Conservation (phyloP, 139 green algal species). For the Parachlorella kessleri region DNA sequence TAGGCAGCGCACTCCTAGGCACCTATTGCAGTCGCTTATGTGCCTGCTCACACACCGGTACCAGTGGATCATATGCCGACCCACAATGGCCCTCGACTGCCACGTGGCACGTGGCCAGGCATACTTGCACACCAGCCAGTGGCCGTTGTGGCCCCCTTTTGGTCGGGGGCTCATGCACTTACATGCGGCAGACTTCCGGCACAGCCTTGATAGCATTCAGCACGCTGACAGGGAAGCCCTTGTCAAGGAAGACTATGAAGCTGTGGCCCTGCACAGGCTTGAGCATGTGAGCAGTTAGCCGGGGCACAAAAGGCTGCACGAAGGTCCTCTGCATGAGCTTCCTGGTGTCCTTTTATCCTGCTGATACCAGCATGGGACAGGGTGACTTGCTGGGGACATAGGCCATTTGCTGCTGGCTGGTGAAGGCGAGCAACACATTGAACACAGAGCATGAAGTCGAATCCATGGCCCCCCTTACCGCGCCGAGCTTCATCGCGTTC, state of each 20-base stretch:
- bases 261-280: constrained; percentile 21
- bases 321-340: too few species aligned
- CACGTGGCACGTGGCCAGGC: too few species aligned
- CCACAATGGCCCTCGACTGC: too few species aligned
- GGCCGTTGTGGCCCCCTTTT: too few species aligned
- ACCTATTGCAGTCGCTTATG: too few species aligned
- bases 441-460: not conserved
- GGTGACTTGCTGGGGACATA: not conserved
- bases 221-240: constrained; percentile 30
- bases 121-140: too few species aligned
- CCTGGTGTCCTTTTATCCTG: too few species aligned
- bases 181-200: constrained; percentile 27
- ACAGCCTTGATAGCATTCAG: constrained; percentile 40
- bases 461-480: not conserved
- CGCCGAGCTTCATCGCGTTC: constrained; percentile 35
- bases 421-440: not conserved
- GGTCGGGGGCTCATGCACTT: too few species aligned
- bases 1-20: too few species aligned
- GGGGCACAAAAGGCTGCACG: not conserved
- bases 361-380: too few species aligned
- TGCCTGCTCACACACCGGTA: too few species aligned
- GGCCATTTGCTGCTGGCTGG: not conserved
- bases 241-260: constrained; percentile 46
- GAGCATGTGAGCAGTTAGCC: not conserved
- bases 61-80: too few species aligned